phyloP scores from a whole-genome alignment of 2,329 filamentous ascomycete species.

The Alternaria metachromatica region DNA sequence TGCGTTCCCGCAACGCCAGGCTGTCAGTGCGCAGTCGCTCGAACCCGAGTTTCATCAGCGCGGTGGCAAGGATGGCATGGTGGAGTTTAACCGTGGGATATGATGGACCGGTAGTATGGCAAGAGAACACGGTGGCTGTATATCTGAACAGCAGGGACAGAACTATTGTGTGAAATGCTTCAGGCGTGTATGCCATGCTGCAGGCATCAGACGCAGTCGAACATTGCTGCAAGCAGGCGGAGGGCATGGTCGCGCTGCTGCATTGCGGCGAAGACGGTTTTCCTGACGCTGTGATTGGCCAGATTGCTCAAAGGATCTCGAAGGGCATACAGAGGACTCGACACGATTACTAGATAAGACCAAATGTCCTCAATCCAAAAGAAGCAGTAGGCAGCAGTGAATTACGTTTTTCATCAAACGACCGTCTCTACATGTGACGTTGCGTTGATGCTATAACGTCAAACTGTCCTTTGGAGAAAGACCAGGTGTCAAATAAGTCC shows the following conservation, averaged over 20 bases:
- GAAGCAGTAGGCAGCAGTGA: slow-evolving; percentile 20
- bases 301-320: slow-evolving; percentile 1
- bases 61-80: slow-evolving; percentile 78
- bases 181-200: not conserved
- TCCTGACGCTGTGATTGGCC: slow-evolving; percentile 22
- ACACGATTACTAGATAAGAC: not conserved
- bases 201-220: not conserved
- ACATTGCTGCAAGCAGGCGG: not conserved
- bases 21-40: slow-evolving; percentile 74
- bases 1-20: slow-evolving; percentile 90
- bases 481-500: slow-evolving; percentile 36
- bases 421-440: slow-evolving; percentile 17
- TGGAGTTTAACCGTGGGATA: slow-evolving; percentile 97
- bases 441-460: slow-evolving; percentile 26
- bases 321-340: not conserved
- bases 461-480: slow-evolving; percentile 44
- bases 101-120: slow-evolving; percentile 50
- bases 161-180: not conserved
- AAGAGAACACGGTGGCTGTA: not conserved
- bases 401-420: slow-evolving; percentile 15
- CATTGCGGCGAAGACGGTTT: slow-evolving; percentile 18
- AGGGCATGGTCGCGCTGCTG: not conserved
- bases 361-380: slow-evolving; percentile 6
- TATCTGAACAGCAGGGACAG: not conserved
- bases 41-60: slow-evolving; percentile 86